Evolutionary conservation across 106 monocot species (phyloP).

Genomic region (Acorus calamus): DNA sequence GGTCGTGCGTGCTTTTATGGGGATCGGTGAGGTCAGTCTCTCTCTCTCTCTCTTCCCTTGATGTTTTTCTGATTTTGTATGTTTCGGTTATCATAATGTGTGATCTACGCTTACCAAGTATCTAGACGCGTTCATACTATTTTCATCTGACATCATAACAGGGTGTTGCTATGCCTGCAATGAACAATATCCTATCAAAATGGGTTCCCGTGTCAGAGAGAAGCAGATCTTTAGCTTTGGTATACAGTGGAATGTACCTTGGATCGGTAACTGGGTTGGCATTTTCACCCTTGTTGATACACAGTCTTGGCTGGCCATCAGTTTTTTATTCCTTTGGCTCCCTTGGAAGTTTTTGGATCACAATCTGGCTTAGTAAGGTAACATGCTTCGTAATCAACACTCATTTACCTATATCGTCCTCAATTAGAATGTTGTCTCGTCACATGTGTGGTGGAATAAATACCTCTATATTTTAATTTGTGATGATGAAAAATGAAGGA

Average conservation of each 20-base stretch:
- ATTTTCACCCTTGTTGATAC: conserved; percentile 77
- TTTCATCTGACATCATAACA: conserved; percentile 4
- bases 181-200: conserved; percentile 90
- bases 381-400: not conserved
- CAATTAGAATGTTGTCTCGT: no score
- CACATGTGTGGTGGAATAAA: no score
- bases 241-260: conserved; percentile 93
- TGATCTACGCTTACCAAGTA: no score
- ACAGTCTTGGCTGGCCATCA: conserved; percentile 79
- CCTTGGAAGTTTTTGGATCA: conserved; percentile 75
- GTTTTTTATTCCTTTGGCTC: conserved; percentile 87
- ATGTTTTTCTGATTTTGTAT: no score
- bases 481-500: no score
- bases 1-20: conserved; percentile 82
- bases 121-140: no score
- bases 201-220: conserved; percentile 86
- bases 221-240: conserved; percentile 78
- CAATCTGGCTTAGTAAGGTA: conserved; percentile 68
- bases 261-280: conserved; percentile 86
- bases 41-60: not conserved
- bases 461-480: no score
- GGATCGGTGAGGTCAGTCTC: conserved; percentile 70
- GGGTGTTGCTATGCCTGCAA: conserved; percentile 99
- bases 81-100: no score
- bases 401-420: no score